phyloP scores from a whole-genome alignment of 2,329 filamentous ascomycete species.

The Fusarium circinatum region DNA sequence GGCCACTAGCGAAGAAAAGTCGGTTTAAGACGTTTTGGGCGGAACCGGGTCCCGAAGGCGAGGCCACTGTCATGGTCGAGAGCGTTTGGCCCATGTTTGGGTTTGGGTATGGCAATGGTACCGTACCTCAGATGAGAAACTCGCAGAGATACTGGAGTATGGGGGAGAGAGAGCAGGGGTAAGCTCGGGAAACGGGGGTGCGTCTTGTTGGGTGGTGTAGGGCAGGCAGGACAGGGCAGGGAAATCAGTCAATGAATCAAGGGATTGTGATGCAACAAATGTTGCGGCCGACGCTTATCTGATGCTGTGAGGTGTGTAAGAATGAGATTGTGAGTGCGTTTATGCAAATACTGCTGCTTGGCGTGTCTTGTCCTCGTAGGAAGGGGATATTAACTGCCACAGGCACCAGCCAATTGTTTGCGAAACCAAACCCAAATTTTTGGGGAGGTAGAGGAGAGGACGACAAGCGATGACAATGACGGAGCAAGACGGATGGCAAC shows the following conservation, averaged over 20 bases:
- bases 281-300: slow-evolving; percentile 23
- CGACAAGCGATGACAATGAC: slow-evolving; percentile 1
- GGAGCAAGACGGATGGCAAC: slow-evolving; percentile 28
- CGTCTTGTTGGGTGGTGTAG: slow-evolving; percentile 29
- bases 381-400: slow-evolving; percentile 5
- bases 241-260: slow-evolving; percentile 27
- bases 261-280: slow-evolving; percentile 26
- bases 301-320: slow-evolving; percentile 7
- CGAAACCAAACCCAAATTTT: slow-evolving; percentile 16
- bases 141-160: slow-evolving; percentile 37
- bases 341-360: slow-evolving; percentile 3
- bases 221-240: slow-evolving; percentile 18
- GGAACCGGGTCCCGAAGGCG: slow-evolving; percentile 43
- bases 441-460: slow-evolving; percentile 22
- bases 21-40: slow-evolving; percentile 48
- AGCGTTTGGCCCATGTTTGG: slow-evolving; percentile 43
- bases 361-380: not conserved
- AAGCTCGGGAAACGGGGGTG: slow-evolving; percentile 23
- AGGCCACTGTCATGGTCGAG: slow-evolving; percentile 41
- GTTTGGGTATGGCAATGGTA: slow-evolving; percentile 16
- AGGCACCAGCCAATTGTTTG: slow-evolving; percentile 9
- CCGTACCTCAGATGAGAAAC: slow-evolving; percentile 23
- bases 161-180: slow-evolving; percentile 34
- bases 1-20: slow-evolving; percentile 49
- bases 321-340: not conserved